Evolutionary conservation across 306 rosid species (phyloP).

Genomic region (Dryas drummondii): DNA sequence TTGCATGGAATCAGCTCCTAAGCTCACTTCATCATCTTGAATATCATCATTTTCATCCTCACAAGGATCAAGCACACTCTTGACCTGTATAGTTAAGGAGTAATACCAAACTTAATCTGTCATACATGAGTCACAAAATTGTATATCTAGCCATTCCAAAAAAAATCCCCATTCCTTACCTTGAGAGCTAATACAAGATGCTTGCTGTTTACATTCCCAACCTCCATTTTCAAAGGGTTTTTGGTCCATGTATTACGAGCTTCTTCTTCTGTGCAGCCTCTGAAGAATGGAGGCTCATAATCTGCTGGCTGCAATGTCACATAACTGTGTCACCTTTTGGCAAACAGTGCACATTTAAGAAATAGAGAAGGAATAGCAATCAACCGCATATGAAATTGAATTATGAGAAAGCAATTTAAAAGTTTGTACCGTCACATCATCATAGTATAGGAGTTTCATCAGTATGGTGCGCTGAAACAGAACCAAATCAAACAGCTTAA

Average conservation of each 20-base stretch:
- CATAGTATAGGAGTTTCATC: slow-evolving; percentile 90
- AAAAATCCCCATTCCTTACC: slow-evolving; percentile 42
- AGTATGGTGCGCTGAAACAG: slow-evolving; percentile 79
- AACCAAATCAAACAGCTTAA: slow-evolving; percentile 8
- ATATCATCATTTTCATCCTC: slow-evolving; percentile 55
- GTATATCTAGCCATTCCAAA: neutral
- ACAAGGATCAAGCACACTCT: slow-evolving; percentile 61
- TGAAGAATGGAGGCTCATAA: slow-evolving; percentile 97
- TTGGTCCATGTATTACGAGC: slow-evolving; percentile 71
- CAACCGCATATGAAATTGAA: neutral
- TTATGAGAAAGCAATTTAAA: slow-evolving; percentile 19
- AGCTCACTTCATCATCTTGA: slow-evolving; percentile 48
- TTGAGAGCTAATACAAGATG: slow-evolving; percentile 86
- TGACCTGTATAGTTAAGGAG: slow-evolving; percentile 36
- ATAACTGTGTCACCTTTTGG: slow-evolving; percentile 16
- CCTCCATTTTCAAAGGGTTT: slow-evolving; percentile 90
- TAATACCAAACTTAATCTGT: neutral
- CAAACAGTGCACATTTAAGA: neutral
- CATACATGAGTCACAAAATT: slow-evolving; percentile 8
- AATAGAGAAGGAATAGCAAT: neutral
- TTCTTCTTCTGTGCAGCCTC: slow-evolving; percentile 75
- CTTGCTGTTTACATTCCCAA: slow-evolving; percentile 96
- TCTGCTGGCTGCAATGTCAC: slow-evolving; percentile 74
- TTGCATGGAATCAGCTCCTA: slow-evolving; percentile 48
- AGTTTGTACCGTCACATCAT: slow-evolving; percentile 74